Conservation (phyloP, 768 basidiomycete genomes). For the Pleurotus giganteus region DNA sequence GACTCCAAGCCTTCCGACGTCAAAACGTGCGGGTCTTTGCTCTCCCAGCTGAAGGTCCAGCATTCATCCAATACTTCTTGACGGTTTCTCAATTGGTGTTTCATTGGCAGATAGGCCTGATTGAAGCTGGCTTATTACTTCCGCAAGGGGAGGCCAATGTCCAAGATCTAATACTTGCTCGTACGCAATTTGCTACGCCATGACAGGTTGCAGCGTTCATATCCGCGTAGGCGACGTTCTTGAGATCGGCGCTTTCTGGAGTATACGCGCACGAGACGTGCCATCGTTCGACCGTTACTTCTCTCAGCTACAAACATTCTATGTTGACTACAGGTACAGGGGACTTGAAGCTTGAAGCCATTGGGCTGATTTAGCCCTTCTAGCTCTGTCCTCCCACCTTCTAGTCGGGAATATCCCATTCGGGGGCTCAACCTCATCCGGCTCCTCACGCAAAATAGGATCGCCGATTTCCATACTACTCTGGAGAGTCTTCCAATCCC, state of each 20-base stretch:
- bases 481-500: conserved; percentile 83
- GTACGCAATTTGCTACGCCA: conserved; percentile 40
- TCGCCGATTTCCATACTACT: conserved; percentile 96
- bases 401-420: conserved; percentile 83
- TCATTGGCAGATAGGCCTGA: conserved; percentile 61
- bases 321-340: conserved; percentile 73
- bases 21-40: conserved; percentile 57
- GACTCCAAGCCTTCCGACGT: conserved; percentile 64
- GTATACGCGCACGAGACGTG: conserved; percentile 83
- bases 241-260: conserved; percentile 94
- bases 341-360: conserved; percentile 1
- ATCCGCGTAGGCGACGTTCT: conserved; percentile 77
- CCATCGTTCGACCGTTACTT: conserved; percentile 96
- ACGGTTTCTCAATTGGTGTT: neutral
- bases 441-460: conserved; percentile 91
- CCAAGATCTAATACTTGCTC: conserved; percentile 70
- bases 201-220: neutral
- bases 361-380: conserved; percentile 3
- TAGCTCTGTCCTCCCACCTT: conserved; percentile 74
- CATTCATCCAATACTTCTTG: neutral
- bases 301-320: conserved; percentile 87
- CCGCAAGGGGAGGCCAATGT: conserved; percentile 64
- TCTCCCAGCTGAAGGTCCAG: conserved; percentile 74
- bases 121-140: conserved; percentile 72
- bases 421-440: conserved; percentile 94